Base-by-base conservation (phyloP, 768 basidiomycete genomes). In the Termitomyces heimii region DNA sequence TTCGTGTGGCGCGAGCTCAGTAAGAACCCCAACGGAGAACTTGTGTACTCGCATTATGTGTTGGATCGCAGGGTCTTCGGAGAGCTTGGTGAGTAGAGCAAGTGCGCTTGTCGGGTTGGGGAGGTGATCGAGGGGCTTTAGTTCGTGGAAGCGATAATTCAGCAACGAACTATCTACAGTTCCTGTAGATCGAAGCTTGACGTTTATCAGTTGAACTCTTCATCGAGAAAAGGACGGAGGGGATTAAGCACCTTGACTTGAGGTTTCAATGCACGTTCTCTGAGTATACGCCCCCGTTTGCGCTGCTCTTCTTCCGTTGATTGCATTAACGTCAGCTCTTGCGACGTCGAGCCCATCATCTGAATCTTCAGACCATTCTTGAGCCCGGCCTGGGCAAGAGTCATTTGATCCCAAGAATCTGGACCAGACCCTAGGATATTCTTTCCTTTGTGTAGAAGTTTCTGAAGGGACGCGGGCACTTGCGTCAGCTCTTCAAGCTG, bases 1-100 rank as follows among this genome's bases (percentile, higher is more conserved):
- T 65, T 90, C 88, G 56, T 88, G 88, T 0, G 89, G 89, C 16
- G 88, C 88, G 18, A 92, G 81, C 69, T 92, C 89, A 1, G 88
- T 90, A 44, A 91, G 73, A 3, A 86, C 59, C 0, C 84, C 84
- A 5, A 92, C 87, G 0, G 82, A 75, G 61, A 89, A 84, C 57
- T 82, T 67, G 68, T 92, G 88, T 59, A 74, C 75, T 60, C 77
- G 79, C 89, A 92, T 90, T 56, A 92, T 67, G 66, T 88, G 82
- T 22, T 69, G 73, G 47, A 90, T 86, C 0, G 86, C 88, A 5
- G 84, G 82, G 63, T 92, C 89, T n/a, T 80, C 73, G 9, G 89
- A 75, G 3, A 91, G 75, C 50, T 77, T 82, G 12, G 71, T 74
- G 0, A 91, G 75, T 2, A 88, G 65, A 7, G 75, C 73, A 13